Base-by-base conservation (phyloP, 73 alveolate genomes). In the Loxodes magnus region DNA sequence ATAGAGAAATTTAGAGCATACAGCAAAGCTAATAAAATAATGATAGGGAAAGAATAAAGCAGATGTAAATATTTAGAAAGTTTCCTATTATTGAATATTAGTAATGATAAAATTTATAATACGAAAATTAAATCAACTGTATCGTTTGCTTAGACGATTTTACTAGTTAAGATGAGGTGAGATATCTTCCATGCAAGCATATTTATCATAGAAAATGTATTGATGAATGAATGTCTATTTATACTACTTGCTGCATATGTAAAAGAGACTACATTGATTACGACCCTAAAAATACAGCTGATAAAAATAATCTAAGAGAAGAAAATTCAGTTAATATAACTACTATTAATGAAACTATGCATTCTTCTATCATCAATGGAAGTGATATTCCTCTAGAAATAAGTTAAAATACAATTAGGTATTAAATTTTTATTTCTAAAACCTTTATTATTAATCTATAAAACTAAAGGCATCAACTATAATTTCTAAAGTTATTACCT, bases 121-220 rank as follows among this genome's bases (percentile, higher is more conserved):
- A 33, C 1, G 14, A 0, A 33, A 0, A 33, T 33, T 16, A 0
- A 16, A 16, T 16, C 10, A 16, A 23, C 14, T 39, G 53, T 2
- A n/a, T 30, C 9, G 21, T 39, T 17, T 39, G 53, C 50, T 39
- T 39, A 2, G 53, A 39, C 21, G 15, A 39, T 39, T 39, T 39
- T 2, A 39, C 14, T 39, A n/a, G 10, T 9, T 10, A n/a, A 9
- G 53, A 39, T 39, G 21, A 7, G 0, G 33, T 39, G 14, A 39
- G 53, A 19, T n/a, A 39, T 1, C 53, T 39, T 15, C 9, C 9
- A 39, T 39, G 53, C 21, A 15, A 39, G 14, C 53, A 39, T 39
- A 39, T 39, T 39, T 39, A 15, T 19, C 53, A 39, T 15, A 39
- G 9, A 39, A 39, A 39, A 39, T 39, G 53, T 30, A 39, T 39